Percentiles rank a stretch among this genome's conserved stretches.
Evolutionary conservation across 768 basidiomycete genomes (phyloP).

Genomic region (Macrolepiota fuliginosa): DNA sequence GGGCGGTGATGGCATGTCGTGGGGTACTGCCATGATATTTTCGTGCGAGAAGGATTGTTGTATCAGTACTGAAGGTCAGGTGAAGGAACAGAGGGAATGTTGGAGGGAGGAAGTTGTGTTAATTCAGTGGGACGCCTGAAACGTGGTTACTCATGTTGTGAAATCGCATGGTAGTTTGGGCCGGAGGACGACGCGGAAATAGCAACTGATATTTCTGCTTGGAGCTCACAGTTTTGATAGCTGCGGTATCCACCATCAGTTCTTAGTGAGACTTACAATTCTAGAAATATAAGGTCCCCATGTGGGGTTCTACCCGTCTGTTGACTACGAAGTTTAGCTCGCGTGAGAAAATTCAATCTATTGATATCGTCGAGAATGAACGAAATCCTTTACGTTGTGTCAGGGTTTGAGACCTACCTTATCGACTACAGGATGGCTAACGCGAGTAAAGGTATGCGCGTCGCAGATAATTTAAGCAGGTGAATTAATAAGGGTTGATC

Average conservation of each 20-base stretch:
- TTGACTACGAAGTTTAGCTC: background rate
- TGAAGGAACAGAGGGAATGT: constrained; percentile 36
- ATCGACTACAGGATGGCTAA: background rate
- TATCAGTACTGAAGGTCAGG: constrained; percentile 33
- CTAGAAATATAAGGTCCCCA: background rate
- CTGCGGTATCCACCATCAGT: background rate
- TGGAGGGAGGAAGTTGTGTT: constrained; percentile 80
- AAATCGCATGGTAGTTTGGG: background rate
- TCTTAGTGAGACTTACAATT: background rate
- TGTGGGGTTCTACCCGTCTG: background rate
- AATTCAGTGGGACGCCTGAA: constrained; percentile 72
- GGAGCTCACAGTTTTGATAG: too few species aligned
- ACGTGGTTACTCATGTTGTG: background rate
- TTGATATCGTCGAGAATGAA: background rate
- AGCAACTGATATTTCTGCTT: background rate
- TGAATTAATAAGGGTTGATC: background rate
- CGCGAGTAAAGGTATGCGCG: background rate
- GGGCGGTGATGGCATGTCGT: constrained; percentile 75
- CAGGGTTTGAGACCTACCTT: background rate
- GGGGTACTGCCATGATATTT: constrained; percentile 91
- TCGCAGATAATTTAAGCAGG: background rate
- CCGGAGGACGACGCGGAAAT: too few species aligned
- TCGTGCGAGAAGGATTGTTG: constrained; percentile 84
- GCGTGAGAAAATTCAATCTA: background rate
- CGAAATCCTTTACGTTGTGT: background rate